These are phyloP conservation scores for Solanum virginianum DNA, from an alignment of 257 asterid species.

Conservation along the genomic window DNA sequence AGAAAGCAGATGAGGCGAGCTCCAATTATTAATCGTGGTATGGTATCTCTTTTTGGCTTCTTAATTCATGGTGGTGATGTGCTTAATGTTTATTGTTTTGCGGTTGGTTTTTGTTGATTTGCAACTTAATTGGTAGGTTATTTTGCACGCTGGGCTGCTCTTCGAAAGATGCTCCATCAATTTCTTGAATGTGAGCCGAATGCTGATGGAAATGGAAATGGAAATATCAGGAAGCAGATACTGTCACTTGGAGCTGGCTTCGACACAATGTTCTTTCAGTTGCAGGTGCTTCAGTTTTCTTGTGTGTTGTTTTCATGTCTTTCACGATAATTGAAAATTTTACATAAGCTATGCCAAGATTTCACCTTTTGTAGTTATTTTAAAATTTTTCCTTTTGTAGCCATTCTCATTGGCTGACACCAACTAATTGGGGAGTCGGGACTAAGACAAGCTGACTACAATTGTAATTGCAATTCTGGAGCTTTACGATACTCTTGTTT, in stretches of 20 bases:
- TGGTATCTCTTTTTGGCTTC: background rate
- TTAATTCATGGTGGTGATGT: background rate
- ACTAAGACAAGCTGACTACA: background rate
- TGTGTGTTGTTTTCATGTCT: background rate
- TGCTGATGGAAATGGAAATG: constrained; percentile 25
- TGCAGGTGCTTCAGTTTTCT: constrained; percentile 57
- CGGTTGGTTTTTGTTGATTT: background rate
- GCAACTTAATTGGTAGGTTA: constrained; percentile 39
- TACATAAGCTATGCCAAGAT: background rate
- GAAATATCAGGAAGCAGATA: constrained; percentile 58
- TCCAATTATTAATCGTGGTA: constrained; percentile 94
- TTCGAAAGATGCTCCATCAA: constrained; percentile 65
- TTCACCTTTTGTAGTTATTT: background rate
- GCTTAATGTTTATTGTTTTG: constrained; percentile 1
- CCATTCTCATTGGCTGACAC: background rate
- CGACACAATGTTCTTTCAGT: constrained; percentile 83
- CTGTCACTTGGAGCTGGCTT: constrained; percentile 95
- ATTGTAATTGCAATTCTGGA: background rate
- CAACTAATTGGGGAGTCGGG: background rate
- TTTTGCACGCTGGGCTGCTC: constrained; percentile 87
- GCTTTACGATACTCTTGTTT: background rate
- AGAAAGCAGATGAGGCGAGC: constrained; percentile 82
- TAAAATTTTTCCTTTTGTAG: background rate
- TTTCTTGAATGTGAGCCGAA: constrained; percentile 52
- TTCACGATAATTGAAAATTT: background rate